Evolutionary conservation across 176 grass and related monocot species (phyloP), one percentile per base, ranked within the genome.

Genomic region (Rhynchospora pubera): DNA sequence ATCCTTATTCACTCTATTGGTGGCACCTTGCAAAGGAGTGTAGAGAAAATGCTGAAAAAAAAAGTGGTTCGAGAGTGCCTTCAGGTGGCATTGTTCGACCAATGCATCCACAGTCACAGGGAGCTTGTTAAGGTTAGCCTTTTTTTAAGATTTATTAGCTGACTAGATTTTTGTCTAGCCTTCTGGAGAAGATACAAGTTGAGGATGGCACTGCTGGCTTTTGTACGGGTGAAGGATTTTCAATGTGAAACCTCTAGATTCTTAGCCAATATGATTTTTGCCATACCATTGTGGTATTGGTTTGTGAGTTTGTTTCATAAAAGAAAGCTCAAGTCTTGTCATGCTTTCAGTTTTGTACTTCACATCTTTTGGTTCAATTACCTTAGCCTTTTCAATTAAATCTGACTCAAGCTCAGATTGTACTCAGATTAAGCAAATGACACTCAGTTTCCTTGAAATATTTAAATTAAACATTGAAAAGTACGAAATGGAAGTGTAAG

Each of bases 1-100:
- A 94, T 97, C 83, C 89, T 97, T 52, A 90, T 97, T 71, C 89
- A 94, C 79, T 81, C 82, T 57, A 97, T 94, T 70, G 94, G 89
- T 83, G 91, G 90, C 72, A 84, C 71, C 46, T 82, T 94, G 61
- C 88, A 89, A 81, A 97, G 94, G 80, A 91, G 82, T 85, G 87
- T 86, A 69, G 83, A 90, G 80, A 94, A 91, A 90, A 83, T 97
- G 57, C 68, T 97, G 30, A 94, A 97, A 75, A 92, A 84, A 69
- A 97, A 97, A 77, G 90, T 97, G 23, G 79, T 93, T 52, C 81
- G 89, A 70, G 85, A 85, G 70, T 90, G 85, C 48, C 84, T 97
- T 55, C 75, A 62, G 64, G 91, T 90, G 64, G 84, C 76, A 26
- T 86, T 97, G 39, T 97, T 97, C 70, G 85, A 92, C 77, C 91